These are phyloP conservation scores for Microdochium bolleyi DNA, from an alignment of 2,329 filamentous ascomycete genomes.

Conservation along the genomic window DNA sequence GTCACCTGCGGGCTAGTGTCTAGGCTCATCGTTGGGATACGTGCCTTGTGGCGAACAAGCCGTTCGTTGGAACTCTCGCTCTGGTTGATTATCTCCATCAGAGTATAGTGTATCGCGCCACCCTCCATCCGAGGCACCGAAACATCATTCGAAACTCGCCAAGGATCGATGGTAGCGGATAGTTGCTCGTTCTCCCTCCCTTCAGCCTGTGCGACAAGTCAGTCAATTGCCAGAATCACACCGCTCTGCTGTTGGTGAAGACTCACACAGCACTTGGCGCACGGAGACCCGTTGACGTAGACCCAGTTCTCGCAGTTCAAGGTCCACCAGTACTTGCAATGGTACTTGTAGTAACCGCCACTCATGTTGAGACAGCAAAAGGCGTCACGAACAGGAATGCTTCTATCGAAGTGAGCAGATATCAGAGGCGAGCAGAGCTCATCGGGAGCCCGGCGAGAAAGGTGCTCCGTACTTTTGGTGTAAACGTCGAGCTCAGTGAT, in stretches of 20 bases:
- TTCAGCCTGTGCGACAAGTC: conserved; percentile 29
- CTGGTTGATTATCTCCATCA: conserved; percentile 35
- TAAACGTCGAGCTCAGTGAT: no score
- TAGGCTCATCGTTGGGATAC: neutral
- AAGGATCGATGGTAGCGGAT: conserved; percentile 14
- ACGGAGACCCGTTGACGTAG: conserved; percentile 41
- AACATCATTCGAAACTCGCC: conserved; percentile 28
- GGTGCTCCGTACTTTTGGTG: no score
- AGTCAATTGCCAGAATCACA: neutral
- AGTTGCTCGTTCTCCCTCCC: conserved; percentile 35
- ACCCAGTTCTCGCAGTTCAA: conserved; percentile 47
- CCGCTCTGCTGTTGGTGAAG: neutral
- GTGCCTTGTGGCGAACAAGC: conserved; percentile 25
- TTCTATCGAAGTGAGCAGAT: no score
- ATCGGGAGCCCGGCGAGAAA: no score
- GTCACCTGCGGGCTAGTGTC: neutral
- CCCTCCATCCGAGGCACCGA: conserved; percentile 35
- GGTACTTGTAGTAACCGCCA: conserved; percentile 43
- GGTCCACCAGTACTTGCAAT: conserved; percentile 46
- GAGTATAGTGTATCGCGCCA: conserved; percentile 36
- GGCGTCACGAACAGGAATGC: no score
- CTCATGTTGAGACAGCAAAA: conserved; percentile 18
- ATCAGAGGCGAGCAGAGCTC: no score
- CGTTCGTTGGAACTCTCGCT: conserved; percentile 27
- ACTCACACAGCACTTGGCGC: conserved; percentile 41